Evolutionary conservation across 805 yeast species (phyloP).

Genomic region (Hanseniaspora hatyaiensis): DNA sequence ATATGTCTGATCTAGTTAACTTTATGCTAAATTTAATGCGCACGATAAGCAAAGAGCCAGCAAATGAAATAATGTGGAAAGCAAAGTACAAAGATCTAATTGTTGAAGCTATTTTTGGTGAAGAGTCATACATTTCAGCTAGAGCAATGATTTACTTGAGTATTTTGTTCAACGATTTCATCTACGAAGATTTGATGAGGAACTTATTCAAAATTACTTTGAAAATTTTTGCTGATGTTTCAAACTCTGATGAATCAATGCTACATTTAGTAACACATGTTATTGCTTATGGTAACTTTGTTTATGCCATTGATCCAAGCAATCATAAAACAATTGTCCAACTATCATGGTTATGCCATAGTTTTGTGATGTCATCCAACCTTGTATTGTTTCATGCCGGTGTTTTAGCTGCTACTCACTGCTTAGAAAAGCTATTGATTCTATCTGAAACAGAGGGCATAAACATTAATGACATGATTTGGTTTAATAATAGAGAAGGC

Average conservation of each 20-base stretch:
- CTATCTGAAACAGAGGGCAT: slow-evolving; percentile 23
- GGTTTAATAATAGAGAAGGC: slow-evolving; percentile 24
- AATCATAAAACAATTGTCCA: slow-evolving; percentile 24
- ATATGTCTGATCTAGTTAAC: slow-evolving; percentile 50
- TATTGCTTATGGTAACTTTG: slow-evolving; percentile 33
- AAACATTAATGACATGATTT: slow-evolving; percentile 26
- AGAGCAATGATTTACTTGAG: slow-evolving; percentile 63
- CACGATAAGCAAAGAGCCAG: slow-evolving; percentile 36
- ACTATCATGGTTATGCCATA: slow-evolving; percentile 32
- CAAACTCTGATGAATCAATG: slow-evolving; percentile 26
- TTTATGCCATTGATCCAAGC: slow-evolving; percentile 31
- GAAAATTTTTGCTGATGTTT: slow-evolving; percentile 30
- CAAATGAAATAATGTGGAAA: slow-evolving; percentile 45
- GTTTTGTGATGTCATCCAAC: slow-evolving; percentile 28
- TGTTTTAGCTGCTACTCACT: slow-evolving; percentile 30
- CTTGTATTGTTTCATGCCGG: slow-evolving; percentile 34
- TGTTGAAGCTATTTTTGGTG: slow-evolving; percentile 47
- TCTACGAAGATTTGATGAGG: slow-evolving; percentile 42
- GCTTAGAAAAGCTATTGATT: slow-evolving; percentile 28
- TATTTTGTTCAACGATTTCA: slow-evolving; percentile 50
- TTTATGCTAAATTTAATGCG: slow-evolving; percentile 40
- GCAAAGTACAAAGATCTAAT: slow-evolving; percentile 55
- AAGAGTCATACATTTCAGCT: slow-evolving; percentile 48
- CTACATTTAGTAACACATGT: slow-evolving; percentile 31
- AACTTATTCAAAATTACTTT: slow-evolving; percentile 26